Base-by-base conservation (phyloP, 225 moss, liverwort and hornwort species). In the Marchantia paleacea region DNA sequence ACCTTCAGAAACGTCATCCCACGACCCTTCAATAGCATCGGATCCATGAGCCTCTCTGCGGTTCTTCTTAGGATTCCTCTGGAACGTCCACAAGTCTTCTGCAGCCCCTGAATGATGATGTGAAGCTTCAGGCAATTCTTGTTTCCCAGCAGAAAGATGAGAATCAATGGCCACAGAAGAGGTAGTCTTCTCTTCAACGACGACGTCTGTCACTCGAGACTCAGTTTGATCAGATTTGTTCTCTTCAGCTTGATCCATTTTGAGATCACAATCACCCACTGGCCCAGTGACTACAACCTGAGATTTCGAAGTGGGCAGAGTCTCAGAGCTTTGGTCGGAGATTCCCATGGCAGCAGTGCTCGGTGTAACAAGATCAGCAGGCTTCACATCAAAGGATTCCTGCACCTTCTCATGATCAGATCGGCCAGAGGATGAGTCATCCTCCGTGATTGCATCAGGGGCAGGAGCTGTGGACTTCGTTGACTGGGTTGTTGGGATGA, bases 271-370 rank as follows among this genome's bases (percentile, higher is more conserved):
- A 28, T 70, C 47, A 47, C 69, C 69, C 69, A 39, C 69, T 20
- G 69, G 47, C 19, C 16, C 48, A 70, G 69, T 70, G 69, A 70
- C 69, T 47, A 70, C 69, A 70, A 70, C 69, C 69, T 70, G 69
- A 70, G 69, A 70, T 39, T 70, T 49, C 19, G 65, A 24, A 65
- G 69, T 70, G 48, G 69, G 69, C 48, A 70, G 47, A 20, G 69
- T 70, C 7, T 48, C 47, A 49, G 16, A 70, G 29, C 29, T 70
- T 48, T 20, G 69, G 47, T 48, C 48, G 66, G 28, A 29, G 19
- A 20, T 66, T 25, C 66, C 29, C 8, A 66, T 29, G 66, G 66
- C 26, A 48, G 39, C 18, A 48, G 39, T 20, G 47, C 47, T 39
- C 8, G 69, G 69, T 70, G 69, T 48, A 20, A 11, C 18, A 26